Percentiles rank a stretch among this genome's conserved stretches.
Conservation (phyloP, 75 land plant genomes). For the Azolla pinnata region DNA sequence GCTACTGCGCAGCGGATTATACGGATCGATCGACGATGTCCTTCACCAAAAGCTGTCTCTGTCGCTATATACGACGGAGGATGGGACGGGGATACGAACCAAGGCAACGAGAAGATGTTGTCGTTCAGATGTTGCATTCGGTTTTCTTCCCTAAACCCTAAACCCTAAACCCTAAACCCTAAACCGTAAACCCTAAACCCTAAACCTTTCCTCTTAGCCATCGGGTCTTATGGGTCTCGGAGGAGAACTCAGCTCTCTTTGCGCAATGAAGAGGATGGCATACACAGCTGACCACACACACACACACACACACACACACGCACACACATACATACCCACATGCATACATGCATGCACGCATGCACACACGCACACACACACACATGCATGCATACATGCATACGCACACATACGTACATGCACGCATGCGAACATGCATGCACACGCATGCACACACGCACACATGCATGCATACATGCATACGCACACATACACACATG, state of each 20-base stretch:
- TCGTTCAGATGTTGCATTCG: not conserved
- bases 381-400: not conserved
- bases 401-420: not conserved
- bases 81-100: too few species aligned
- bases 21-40: too few species aligned
- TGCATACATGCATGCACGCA: not conserved
- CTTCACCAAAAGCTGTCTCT: too few species aligned
- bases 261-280: too few species aligned
- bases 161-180: not conserved
- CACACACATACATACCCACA: constrained; percentile 3
- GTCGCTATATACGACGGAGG: too few species aligned
- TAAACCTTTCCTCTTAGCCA: not conserved
- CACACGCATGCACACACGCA: not conserved
- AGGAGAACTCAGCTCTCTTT: too few species aligned
- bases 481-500: not conserved
- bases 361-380: not conserved
- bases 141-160: not conserved
- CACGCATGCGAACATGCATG: not conserved
- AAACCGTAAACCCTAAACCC: not conserved
- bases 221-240: too few species aligned
- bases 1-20: too few species aligned
- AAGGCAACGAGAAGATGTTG: not conserved
- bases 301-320: constrained; percentile 2
- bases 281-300: not conserved
- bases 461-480: not conserved